phyloP scores from a whole-genome alignment of 768 basidiomycete genomes.

The Sarcomyxa edulis region DNA sequence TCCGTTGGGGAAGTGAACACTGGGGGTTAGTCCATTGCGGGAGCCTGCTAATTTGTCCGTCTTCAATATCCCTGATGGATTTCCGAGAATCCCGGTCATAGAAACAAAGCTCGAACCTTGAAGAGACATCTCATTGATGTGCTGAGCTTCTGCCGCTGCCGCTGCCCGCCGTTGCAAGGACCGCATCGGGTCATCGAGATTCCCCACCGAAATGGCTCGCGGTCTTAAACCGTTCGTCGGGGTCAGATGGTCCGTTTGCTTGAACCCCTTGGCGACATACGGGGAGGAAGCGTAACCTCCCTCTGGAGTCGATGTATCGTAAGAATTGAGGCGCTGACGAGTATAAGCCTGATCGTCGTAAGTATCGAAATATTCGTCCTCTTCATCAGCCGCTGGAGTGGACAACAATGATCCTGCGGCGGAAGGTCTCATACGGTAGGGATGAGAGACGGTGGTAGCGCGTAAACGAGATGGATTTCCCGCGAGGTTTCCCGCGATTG shows the following conservation, averaged over 20 bases:
- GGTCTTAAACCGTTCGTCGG: constrained; percentile 41
- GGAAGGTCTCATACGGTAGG: constrained; percentile 70
- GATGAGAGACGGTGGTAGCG: constrained; percentile 90
- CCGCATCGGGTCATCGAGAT: constrained; percentile 75
- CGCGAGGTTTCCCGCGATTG: constrained; percentile 78
- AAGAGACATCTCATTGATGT: constrained; percentile 45
- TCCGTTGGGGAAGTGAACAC: constrained; percentile 67
- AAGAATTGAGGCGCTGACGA: constrained; percentile 57
- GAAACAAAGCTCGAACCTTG: constrained; percentile 32
- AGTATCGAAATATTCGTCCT: constrained; percentile 66
- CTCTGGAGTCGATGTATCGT: constrained; percentile 50
- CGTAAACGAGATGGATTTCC: constrained; percentile 78
- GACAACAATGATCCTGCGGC: constrained; percentile 55
- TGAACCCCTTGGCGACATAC: constrained; percentile 70
- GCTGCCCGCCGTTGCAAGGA: constrained; percentile 61
- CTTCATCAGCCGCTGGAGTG: constrained; percentile 67
- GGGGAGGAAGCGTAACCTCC: constrained; percentile 49
- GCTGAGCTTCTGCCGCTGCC: constrained; percentile 46
- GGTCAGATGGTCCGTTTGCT: constrained; percentile 64
- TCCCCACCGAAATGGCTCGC: constrained; percentile 86
- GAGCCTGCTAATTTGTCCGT: constrained; percentile 46
- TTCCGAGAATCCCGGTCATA: constrained; percentile 30
- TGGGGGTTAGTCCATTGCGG: constrained; percentile 43
- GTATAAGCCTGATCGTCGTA: constrained; percentile 47
- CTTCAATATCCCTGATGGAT: constrained; percentile 54